Conservation (phyloP, 1,284 basidiomycete genomes). For the Leucoagaricus sp. region DNA sequence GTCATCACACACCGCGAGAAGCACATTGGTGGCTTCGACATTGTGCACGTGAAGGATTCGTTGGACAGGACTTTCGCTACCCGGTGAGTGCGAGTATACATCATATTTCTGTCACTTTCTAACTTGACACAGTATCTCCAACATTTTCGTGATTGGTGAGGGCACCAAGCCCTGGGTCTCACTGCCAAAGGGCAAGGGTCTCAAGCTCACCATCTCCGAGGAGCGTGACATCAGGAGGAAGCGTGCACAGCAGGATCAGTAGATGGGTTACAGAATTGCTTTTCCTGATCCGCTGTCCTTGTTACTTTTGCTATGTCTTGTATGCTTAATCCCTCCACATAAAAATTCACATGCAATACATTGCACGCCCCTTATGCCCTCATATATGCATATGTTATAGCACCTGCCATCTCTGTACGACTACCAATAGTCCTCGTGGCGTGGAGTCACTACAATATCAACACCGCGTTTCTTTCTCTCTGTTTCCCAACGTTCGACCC, state of each 20-base stretch:
- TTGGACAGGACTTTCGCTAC: conserved; percentile 96
- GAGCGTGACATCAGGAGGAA: conserved; percentile 82
- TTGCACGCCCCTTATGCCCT: conserved; percentile 17
- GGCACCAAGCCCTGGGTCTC: conserved; percentile 97
- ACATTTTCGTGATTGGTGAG: conserved; percentile 98
- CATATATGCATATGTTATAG: neutral
- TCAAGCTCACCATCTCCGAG: conserved; percentile 89
- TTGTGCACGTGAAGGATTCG: conserved; percentile 96
- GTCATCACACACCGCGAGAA: conserved; percentile 96
- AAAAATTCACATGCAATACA: conserved; percentile 30
- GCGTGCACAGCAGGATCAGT: conserved; percentile 65
- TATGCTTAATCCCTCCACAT: conserved; percentile 39
- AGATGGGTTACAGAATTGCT: conserved; percentile 28
- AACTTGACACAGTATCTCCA: conserved; percentile 69
- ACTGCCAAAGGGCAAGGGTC: conserved; percentile 97
- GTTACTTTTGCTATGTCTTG: conserved; percentile 49
- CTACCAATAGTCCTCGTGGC: conserved; percentile 72
- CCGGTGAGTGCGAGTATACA: conserved; percentile 59
- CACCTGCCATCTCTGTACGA: conserved; percentile 15
- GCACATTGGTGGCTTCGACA: conserved; percentile 98
- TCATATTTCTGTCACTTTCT: conserved; percentile 12
- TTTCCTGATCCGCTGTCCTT: conserved; percentile 33
- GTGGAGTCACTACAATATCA: conserved; percentile 58
- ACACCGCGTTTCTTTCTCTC: conserved; percentile 68
- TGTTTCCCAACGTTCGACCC: conserved; percentile 85